A percentile compares a stretch with the other conserved stretches of the same genome.
Conservation (phyloP, 306 rosid species). For the Prunus mume region DNA sequence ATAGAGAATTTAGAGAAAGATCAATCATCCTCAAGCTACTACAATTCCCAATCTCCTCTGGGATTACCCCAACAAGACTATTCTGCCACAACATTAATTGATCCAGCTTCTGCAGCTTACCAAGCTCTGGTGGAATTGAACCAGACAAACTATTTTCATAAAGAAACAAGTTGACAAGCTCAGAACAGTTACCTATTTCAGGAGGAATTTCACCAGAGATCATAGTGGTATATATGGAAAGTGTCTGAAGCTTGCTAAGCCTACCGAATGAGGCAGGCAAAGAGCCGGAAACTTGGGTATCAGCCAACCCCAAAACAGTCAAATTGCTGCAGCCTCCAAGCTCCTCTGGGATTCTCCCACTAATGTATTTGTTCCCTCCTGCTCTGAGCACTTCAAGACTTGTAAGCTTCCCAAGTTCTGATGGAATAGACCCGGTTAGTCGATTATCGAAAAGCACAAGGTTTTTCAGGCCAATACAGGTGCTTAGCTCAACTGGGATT, state of each 20-base stretch:
- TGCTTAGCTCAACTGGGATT: slow-evolving; percentile 62
- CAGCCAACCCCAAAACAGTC: slow-evolving; percentile 75
- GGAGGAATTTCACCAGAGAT: slow-evolving; percentile 86
- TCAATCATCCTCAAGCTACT: slow-evolving; percentile 72
- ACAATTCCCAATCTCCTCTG: slow-evolving; percentile 81
- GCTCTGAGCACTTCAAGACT: slow-evolving; percentile 64
- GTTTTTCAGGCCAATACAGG: slow-evolving; percentile 44
- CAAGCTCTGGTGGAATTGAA: slow-evolving; percentile 72
- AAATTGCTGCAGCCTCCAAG: slow-evolving; percentile 71
- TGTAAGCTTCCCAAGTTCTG: slow-evolving; percentile 50
- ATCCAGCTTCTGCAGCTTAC: slow-evolving; percentile 73
- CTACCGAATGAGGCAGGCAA: slow-evolving; percentile 76
- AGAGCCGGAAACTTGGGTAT: slow-evolving; percentile 66
- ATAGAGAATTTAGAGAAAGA: slow-evolving; percentile 75
- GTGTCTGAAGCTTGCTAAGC: slow-evolving; percentile 60
- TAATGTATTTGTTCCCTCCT: slow-evolving; percentile 77
- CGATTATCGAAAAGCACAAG: slow-evolving; percentile 63
- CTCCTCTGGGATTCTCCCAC: slow-evolving; percentile 72
- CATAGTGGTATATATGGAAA: slow-evolving; percentile 91
- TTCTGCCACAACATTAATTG: slow-evolving; percentile 85
- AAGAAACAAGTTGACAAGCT: slow-evolving; percentile 70
- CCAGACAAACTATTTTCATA: slow-evolving; percentile 87
- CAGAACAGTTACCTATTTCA: slow-evolving; percentile 86
- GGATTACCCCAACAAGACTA: slow-evolving; percentile 66
- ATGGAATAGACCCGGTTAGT: slow-evolving; percentile 50